phyloP scores from a whole-genome alignment of 495 filamentous ascomycete species.

The Penicillium arizonense region DNA sequence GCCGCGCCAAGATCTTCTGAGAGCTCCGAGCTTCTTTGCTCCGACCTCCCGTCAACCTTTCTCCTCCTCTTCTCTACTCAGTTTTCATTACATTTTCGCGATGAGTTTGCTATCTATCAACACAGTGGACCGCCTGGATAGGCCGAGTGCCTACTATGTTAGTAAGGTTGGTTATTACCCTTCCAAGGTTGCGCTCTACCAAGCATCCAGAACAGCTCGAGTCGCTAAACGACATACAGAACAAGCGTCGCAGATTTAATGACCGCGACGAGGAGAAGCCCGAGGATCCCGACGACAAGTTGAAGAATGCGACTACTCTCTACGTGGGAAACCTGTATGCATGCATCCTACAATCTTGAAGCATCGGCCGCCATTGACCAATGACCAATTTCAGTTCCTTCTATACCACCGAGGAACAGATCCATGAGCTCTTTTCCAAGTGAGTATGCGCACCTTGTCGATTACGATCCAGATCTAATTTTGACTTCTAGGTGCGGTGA shows the following conservation, averaged over 20 bases:
- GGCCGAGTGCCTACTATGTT: slow-evolving; percentile 83
- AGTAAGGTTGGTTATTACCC: slow-evolving; percentile 57
- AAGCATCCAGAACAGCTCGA: slow-evolving; percentile 1
- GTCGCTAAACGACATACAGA: slow-evolving; percentile 41
- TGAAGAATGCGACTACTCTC: slow-evolving; percentile 87
- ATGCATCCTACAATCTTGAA: slow-evolving; percentile 4
- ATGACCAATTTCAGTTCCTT: slow-evolving; percentile 71
- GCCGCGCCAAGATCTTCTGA: slow-evolving; percentile 22
- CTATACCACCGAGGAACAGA: slow-evolving; percentile 98
- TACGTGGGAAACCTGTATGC: slow-evolving; percentile 95
- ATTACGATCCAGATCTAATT: background rate
- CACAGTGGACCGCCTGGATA: slow-evolving; percentile 85
- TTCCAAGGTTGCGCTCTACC: background rate
- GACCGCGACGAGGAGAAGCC: slow-evolving; percentile 56
- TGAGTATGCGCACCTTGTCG: slow-evolving; percentile 22
- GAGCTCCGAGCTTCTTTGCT: slow-evolving; percentile 29
- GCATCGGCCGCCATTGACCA: slow-evolving; percentile 27
- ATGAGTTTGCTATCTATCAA: slow-evolving; percentile 32
- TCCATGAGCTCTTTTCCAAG: slow-evolving; percentile 96
- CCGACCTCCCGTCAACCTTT: slow-evolving; percentile 7
- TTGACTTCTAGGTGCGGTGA: slow-evolving; percentile 69
- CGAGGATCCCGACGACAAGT: slow-evolving; percentile 63
- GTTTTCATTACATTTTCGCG: slow-evolving; percentile 1
- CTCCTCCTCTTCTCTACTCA: slow-evolving; percentile 1
- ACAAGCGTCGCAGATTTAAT: slow-evolving; percentile 63